Percentiles rank a stretch among this genome's conserved stretches.
These are phyloP conservation scores for Xylariaceae sp. DNA, from an alignment of 2,329 filamentous ascomycete species.

Conservation along the genomic window DNA sequence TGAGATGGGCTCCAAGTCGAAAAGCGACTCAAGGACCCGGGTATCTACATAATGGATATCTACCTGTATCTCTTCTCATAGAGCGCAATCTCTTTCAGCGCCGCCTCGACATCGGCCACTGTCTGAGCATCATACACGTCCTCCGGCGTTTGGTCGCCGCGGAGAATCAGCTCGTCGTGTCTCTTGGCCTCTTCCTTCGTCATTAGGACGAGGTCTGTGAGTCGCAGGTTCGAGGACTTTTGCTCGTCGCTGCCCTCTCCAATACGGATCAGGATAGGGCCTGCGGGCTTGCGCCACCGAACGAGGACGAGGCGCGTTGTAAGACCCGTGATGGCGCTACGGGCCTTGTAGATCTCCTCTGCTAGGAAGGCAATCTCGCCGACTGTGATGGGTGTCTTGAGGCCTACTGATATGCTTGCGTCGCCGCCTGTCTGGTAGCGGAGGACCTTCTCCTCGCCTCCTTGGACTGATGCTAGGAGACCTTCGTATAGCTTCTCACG, in stretches of 20 bases:
- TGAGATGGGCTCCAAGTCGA: not conserved
- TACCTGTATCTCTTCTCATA: slow-evolving; percentile 48
- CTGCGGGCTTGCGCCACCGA: slow-evolving; percentile 66
- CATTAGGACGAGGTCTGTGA: slow-evolving; percentile 33
- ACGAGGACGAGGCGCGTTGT: slow-evolving; percentile 73
- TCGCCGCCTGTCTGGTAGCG: slow-evolving; percentile 45
- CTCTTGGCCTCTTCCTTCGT: slow-evolving; percentile 39
- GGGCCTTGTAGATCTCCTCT: slow-evolving; percentile 82
- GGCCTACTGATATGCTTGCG: slow-evolving; percentile 53
- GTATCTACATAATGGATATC: slow-evolving; percentile 3
- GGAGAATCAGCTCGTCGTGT: slow-evolving; percentile 77
- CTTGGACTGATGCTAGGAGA: slow-evolving; percentile 70
- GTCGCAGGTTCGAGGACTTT: slow-evolving; percentile 61
- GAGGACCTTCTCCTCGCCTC: slow-evolving; percentile 70
- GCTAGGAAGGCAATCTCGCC: slow-evolving; percentile 82
- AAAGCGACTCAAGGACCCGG: slow-evolving; percentile 2
- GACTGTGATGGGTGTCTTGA: slow-evolving; percentile 72
- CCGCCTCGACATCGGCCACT: slow-evolving; percentile 60
- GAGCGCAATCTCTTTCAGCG: slow-evolving; percentile 60
- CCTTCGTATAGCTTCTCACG: slow-evolving; percentile 90
- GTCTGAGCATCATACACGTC: slow-evolving; percentile 69
- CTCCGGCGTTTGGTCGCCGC: slow-evolving; percentile 59
- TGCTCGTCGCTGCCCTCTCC: slow-evolving; percentile 67
- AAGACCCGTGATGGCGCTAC: slow-evolving; percentile 77
- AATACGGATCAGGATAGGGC: slow-evolving; percentile 52